Base-by-base conservation (phyloP, 2,329 filamentous ascomycete genomes). In the Coniochaeta hoffmannii region DNA sequence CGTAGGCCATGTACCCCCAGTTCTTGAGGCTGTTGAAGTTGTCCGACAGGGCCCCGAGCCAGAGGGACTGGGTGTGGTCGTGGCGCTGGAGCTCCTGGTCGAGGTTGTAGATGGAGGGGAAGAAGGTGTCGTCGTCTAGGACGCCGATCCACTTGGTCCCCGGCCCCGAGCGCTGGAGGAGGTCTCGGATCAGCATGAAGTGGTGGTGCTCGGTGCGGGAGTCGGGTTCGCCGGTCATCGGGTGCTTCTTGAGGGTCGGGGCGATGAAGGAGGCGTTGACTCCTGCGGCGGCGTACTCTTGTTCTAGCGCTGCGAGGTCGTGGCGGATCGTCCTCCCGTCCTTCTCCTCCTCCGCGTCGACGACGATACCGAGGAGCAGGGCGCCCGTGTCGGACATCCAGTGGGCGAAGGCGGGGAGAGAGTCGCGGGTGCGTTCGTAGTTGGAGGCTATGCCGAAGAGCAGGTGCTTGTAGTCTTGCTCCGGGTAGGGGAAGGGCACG, bases 81-180 rank as follows among this genome's bases (percentile, higher is more conserved):
- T 80, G 73, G 35, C 68, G 64, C 32, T 62, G 63, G 2, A 85
- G 72, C 6, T 75, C 71, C n/a, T 74, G 65, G 22, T 75, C 70
- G 15, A 86, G 69, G 0, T 72, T 71, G 53, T 76, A 66, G 46
- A 85, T 73, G 1, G 77, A 80, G 1, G 78, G 75, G 65, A 85
- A 85, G 65, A 86, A 85, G 1, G 82, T 86, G 61, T 86, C 82
- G 62, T 86, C 82, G 62, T 86, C 82, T 35, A 85, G 74, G 51
- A 85, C 71, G 49, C 75, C 77, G 14, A 76, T 73, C 82, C 82
- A 86, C 31, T 71, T 69, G 0, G 80, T 82, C 14, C 71, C 62
- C 0, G 73, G 65, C 10, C 68, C 73, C 31, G 71, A 65, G 52
- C 75, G 69, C 24, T 71, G 64, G 24, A 80, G 66, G 57, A 85